A percentile compares a stretch with the other conserved stretches of the same genome.
These are phyloP conservation scores for Balansia obtecta DNA, from an alignment of 2,329 filamentous ascomycete species.

Conservation along the genomic window DNA sequence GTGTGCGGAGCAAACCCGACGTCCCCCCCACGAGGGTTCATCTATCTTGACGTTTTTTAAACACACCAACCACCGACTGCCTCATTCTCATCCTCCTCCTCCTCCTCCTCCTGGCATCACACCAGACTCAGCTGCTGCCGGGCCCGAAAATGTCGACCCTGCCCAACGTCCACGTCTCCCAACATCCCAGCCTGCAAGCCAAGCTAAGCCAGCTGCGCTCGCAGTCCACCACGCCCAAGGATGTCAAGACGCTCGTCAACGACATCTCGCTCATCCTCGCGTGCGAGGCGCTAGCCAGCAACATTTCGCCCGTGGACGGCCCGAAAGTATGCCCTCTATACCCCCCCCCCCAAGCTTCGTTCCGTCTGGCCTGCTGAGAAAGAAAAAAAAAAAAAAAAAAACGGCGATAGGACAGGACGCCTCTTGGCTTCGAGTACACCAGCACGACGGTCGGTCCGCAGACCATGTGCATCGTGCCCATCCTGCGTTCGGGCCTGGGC, in stretches of 20 bases:
- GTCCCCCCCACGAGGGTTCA: too few species aligned
- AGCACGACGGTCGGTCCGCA: conserved; percentile 50
- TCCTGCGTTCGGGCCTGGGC: conserved; percentile 79
- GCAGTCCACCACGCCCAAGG: conserved; percentile 51
- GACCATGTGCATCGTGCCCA: conserved; percentile 72
- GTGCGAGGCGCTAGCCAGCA: conserved; percentile 63
- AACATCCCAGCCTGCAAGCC: conserved; percentile 72
- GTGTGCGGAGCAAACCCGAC: too few species aligned
- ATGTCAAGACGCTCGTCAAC: conserved; percentile 72
- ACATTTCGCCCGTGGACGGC: conserved; percentile 42
- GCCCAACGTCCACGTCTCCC: conserved; percentile 64
- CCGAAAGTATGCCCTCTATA: too few species aligned
- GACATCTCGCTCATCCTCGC: conserved; percentile 77
- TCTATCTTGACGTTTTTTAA: too few species aligned
- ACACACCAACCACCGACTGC: too few species aligned
- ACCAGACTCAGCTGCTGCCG: background rate
- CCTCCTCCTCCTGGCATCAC: too few species aligned
- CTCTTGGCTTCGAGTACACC: conserved; percentile 65
- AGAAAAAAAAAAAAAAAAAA: too few species aligned
- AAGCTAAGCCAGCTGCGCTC: conserved; percentile 88
- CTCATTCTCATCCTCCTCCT: too few species aligned
- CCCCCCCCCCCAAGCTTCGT: too few species aligned
- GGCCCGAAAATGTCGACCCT: conserved; percentile 23
- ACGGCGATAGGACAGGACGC: too few species aligned
- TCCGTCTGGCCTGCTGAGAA: too few species aligned